Conservation (phyloP, 805 yeast genomes). For the Saccharomycodes ludwigii region DNA sequence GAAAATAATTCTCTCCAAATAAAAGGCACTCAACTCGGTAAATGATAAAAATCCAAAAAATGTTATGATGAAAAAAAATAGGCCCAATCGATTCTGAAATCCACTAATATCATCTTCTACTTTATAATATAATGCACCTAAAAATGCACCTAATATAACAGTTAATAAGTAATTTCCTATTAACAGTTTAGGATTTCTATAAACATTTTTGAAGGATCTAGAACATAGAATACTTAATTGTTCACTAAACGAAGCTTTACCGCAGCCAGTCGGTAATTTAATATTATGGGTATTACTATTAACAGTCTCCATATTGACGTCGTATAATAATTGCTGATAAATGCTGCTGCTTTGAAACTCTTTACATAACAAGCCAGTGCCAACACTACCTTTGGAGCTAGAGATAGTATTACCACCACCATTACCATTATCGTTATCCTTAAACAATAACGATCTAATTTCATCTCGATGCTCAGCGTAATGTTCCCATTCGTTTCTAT, state of each 20-base stretch:
- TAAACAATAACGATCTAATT: slow-evolving; percentile 23
- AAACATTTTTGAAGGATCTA: slow-evolving; percentile 83
- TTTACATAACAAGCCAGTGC: slow-evolving; percentile 16
- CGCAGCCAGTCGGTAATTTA: slow-evolving; percentile 8
- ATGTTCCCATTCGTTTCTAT: slow-evolving; percentile 70
- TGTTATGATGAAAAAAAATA: slow-evolving; percentile 83
- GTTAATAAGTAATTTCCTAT: slow-evolving; percentile 76
- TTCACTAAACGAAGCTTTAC: slow-evolving; percentile 40
- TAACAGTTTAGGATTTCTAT: slow-evolving; percentile 84
- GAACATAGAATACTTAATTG: slow-evolving; percentile 71
- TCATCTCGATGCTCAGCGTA: slow-evolving; percentile 74
- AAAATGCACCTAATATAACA: slow-evolving; percentile 62
- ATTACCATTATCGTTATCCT: neutral
- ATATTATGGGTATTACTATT: slow-evolving; percentile 22
- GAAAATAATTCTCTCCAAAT: slow-evolving; percentile 79
- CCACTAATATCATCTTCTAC: slow-evolving; percentile 86
- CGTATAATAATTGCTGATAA: no score
- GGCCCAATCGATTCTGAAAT: slow-evolving; percentile 87
- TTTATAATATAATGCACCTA: slow-evolving; percentile 77
- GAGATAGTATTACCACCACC: slow-evolving; percentile 1
- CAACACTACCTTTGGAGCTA: slow-evolving; percentile 2
- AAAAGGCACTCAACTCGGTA: slow-evolving; percentile 83
- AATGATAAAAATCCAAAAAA: slow-evolving; percentile 89
- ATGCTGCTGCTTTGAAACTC: slow-evolving; percentile 4
- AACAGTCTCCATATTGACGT: neutral